A percentile compares a stretch with the other conserved stretches of the same genome.
phyloP scores from a whole-genome alignment of 192 early-diverging fungal species.

The Coemansia sp. region DNA sequence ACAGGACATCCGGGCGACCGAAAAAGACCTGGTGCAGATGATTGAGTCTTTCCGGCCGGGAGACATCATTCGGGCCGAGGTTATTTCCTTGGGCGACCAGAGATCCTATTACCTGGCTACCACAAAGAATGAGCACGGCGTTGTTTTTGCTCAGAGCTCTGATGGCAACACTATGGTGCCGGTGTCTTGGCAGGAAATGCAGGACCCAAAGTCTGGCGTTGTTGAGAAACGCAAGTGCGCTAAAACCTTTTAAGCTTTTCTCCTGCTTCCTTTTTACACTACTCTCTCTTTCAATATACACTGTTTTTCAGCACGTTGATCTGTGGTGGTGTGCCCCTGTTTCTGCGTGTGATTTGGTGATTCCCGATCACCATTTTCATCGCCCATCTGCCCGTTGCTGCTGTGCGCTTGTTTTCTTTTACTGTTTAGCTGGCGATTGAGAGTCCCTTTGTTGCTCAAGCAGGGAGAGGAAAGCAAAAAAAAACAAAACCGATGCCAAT shows the following conservation, averaged over 20 bases:
- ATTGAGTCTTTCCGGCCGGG: slow-evolving; percentile 88
- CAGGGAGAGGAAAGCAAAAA: too few relatives aligned
- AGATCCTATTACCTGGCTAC: slow-evolving; percentile 90
- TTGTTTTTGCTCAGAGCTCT: slow-evolving; percentile 85
- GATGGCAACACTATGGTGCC: slow-evolving; percentile 86
- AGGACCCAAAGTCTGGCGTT: slow-evolving; percentile 83
- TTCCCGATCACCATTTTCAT: too few relatives aligned
- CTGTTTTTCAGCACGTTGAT: neutral
- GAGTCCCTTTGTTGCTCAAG: too few relatives aligned
- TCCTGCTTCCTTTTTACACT: neutral
- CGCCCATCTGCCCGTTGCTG: too few relatives aligned
- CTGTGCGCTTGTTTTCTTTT: too few relatives aligned
- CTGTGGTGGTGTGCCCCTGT: too few relatives aligned
- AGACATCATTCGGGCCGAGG: slow-evolving; percentile 83
- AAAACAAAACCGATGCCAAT: too few relatives aligned
- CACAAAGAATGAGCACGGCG: slow-evolving; percentile 88
- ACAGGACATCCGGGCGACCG: slow-evolving; percentile 94
- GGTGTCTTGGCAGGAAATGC: slow-evolving; percentile 97
- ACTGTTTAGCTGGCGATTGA: too few relatives aligned
- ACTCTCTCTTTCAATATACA: neutral
- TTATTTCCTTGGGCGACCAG: slow-evolving; percentile 91
- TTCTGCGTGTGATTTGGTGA: too few relatives aligned
- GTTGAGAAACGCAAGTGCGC: slow-evolving; percentile 94
- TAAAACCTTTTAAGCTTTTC: slow-evolving; percentile 62
- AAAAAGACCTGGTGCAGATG: slow-evolving; percentile 93